These are phyloP conservation scores for Auricularia sp. DNA, from an alignment of 768 basidiomycete genomes.

Conservation along the genomic window DNA sequence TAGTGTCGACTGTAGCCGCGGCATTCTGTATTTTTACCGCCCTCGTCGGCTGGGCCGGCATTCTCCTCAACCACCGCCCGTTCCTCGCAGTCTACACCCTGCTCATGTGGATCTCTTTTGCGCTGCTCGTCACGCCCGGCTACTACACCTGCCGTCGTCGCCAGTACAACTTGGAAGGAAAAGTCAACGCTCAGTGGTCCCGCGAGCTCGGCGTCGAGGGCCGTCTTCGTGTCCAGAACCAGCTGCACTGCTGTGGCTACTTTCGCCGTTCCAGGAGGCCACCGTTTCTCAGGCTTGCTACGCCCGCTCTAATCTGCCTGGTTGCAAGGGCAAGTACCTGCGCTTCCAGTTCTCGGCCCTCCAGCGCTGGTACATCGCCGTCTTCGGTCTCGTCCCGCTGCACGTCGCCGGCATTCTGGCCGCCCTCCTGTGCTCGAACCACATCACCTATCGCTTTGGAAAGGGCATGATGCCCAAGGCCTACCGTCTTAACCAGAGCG, in stretches of 20 bases:
- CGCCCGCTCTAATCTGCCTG: constrained; percentile 56
- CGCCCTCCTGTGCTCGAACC: constrained; percentile 65
- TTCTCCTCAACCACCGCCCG: constrained; percentile 73
- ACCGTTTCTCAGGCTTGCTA: constrained; percentile 68
- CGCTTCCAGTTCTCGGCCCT: constrained; percentile 47
- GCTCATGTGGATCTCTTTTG: constrained; percentile 66
- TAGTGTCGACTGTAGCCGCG: constrained; percentile 59
- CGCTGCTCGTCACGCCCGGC: constrained; percentile 60
- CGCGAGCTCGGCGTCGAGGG: constrained; percentile 47
- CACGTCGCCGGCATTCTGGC: constrained; percentile 56
- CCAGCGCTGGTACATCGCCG: constrained; percentile 51
- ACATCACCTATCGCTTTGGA: constrained; percentile 79
- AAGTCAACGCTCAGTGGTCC: constrained; percentile 72
- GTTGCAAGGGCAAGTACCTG: constrained; percentile 61
- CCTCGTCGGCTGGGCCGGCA: constrained; percentile 66
- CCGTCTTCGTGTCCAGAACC: constrained; percentile 61
- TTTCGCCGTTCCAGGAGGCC: constrained; percentile 72
- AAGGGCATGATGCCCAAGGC: constrained; percentile 85
- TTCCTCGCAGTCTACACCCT: constrained; percentile 70
- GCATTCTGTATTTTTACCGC: constrained; percentile 51
- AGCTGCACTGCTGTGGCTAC: constrained; percentile 72
- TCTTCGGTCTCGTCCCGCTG: constrained; percentile 58
- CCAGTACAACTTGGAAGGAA: constrained; percentile 73
- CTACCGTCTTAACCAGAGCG: constrained; percentile 61
- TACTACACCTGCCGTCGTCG: constrained; percentile 69